These are phyloP conservation scores for Solanum ossicruentum DNA, from an alignment of 257 asterid species.

Conservation along the genomic window DNA sequence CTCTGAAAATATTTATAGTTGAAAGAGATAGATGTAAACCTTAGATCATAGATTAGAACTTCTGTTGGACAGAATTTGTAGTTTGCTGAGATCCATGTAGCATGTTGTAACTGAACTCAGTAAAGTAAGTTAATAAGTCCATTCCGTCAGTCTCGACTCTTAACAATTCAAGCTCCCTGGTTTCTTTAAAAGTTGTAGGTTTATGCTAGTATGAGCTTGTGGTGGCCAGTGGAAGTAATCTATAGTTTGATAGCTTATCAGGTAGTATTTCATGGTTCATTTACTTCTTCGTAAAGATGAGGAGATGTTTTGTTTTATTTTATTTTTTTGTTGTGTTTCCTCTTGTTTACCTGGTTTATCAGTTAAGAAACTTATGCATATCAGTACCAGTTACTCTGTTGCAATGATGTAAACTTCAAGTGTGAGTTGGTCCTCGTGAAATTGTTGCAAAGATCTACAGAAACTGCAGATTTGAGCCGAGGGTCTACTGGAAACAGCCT, in stretches of 20 bases:
- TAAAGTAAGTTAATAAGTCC: background rate
- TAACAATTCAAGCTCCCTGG: background rate
- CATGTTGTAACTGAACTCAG: background rate
- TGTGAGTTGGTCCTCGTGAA: background rate
- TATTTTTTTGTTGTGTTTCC: background rate
- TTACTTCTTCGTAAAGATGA: background rate
- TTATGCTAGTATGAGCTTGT: background rate
- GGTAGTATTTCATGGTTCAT: background rate
- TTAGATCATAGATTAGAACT: conserved; percentile 14
- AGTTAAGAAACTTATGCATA: background rate
- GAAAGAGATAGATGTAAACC: conserved; percentile 5
- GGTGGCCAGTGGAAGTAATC: background rate
- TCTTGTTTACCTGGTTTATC: background rate
- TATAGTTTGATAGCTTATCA: background rate
- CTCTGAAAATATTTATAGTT: conserved; percentile 6
- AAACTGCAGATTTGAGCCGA: background rate
- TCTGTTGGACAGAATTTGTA: conserved; percentile 1
- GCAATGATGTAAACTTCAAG: background rate
- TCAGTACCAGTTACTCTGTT: background rate
- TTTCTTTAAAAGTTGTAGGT: background rate
- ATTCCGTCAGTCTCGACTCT: background rate
- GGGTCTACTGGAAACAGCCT: background rate
- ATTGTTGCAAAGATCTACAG: background rate
- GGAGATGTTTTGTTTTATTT: background rate
- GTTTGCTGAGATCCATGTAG: conserved; percentile 12